These are phyloP conservation scores for Ilex aquifolium DNA, from an alignment of 257 asterid species.

Conservation along the genomic window DNA sequence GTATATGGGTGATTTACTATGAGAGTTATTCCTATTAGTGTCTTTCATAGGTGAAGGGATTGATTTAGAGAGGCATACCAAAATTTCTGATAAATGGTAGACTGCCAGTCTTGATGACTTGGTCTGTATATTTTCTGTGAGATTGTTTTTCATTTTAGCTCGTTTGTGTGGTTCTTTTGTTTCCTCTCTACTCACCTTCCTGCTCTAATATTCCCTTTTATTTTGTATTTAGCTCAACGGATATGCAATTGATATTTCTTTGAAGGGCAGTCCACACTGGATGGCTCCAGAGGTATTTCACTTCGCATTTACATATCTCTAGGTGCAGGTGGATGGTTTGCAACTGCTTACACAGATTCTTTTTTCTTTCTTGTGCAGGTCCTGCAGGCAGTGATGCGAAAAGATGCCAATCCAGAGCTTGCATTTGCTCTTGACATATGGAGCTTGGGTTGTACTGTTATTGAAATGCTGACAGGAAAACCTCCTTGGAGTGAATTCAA, in stretches of 20 bases:
- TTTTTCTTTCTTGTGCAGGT: constrained; percentile 34
- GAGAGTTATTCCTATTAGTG: too few relatives aligned
- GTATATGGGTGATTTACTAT: too few relatives aligned
- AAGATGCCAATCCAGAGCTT: constrained; percentile 57
- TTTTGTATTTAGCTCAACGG: constrained; percentile 47
- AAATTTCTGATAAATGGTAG: too few relatives aligned
- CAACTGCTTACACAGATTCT: neutral
- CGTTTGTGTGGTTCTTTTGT: neutral
- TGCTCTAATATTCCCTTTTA: neutral
- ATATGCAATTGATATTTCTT: constrained; percentile 41
- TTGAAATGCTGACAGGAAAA: constrained; percentile 82
- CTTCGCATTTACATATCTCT: constrained; percentile 7
- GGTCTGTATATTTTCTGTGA: too few relatives aligned
- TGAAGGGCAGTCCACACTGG: constrained; percentile 93
- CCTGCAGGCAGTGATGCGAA: constrained; percentile 70
- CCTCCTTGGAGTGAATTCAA: constrained; percentile 79
- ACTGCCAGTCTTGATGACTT: too few relatives aligned
- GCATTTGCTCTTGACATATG: constrained; percentile 84
- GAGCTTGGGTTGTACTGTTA: constrained; percentile 90
- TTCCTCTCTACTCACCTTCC: neutral
- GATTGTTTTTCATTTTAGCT: neutral
- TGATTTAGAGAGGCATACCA: too few relatives aligned
- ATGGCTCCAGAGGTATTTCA: constrained; percentile 87
- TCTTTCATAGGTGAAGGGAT: too few relatives aligned
- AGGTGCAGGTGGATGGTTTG: constrained; percentile 1